Percentiles rank a stretch among this genome's conserved stretches.
phyloP scores from a whole-genome alignment of 2,329 filamentous ascomycete genomes.

The Elsinoe perseae region DNA sequence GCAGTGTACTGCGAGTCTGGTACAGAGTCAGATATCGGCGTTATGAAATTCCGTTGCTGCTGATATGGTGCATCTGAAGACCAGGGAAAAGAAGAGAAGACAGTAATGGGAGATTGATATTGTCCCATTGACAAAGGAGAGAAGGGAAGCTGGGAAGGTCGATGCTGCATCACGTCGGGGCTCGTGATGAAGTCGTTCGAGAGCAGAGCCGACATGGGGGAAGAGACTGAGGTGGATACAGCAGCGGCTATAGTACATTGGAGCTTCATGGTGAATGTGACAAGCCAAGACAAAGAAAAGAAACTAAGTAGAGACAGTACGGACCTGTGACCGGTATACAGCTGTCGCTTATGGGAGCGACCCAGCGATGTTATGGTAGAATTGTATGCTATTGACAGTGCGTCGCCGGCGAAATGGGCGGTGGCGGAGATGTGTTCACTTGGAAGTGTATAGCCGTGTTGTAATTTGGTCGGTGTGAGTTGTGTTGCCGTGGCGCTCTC shows the following conservation, averaged over 20 bases:
- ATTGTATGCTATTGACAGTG: not conserved
- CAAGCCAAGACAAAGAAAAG: not conserved
- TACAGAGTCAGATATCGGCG: not conserved
- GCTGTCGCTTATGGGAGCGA: not conserved
- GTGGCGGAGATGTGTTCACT: slow-evolving; percentile 2
- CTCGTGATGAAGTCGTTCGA: not conserved
- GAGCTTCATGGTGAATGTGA: slow-evolving; percentile 1
- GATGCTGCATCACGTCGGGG: not conserved
- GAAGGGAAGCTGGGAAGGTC: not conserved
- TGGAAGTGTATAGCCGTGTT: not conserved
- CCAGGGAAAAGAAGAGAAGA: slow-evolving; percentile 5
- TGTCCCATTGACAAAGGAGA: not conserved
- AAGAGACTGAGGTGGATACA: not conserved
- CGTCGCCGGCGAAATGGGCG: not conserved
- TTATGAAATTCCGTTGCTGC: not conserved
- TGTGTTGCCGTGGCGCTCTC: not conserved
- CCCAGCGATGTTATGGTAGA: not conserved
- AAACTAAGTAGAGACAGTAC: not conserved
- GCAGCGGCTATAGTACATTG: slow-evolving; percentile 5
- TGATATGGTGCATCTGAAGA: not conserved
- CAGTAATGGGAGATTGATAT: not conserved
- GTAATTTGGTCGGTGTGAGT: not conserved
- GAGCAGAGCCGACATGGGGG: slow-evolving; percentile 2
- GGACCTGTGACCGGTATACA: slow-evolving; percentile 4
- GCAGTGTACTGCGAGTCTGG: not conserved